Base-by-base conservation (phyloP, 192 early-diverging fungal species). In the Backusella morwellensis region DNA sequence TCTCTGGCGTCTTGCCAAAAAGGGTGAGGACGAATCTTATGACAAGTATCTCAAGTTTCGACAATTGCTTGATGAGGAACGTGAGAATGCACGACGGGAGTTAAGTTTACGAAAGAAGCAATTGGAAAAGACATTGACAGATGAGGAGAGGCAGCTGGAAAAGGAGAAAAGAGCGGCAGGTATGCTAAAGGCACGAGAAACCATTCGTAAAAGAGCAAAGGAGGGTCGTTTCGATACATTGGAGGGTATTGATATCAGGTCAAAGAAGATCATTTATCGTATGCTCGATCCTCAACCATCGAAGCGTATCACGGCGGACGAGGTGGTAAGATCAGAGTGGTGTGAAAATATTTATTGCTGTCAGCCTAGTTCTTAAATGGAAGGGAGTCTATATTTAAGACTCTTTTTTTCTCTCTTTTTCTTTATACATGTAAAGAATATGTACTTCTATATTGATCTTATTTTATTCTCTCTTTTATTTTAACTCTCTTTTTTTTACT, bases 221-320 rank as follows among this genome's bases (percentile, higher is more conserved):
- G 80, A 82, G 68, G 80, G 73, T 35, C 73, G 74, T 23, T 77
- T 67, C 19, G 80, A 82, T 75, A 68, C 77, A 5, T n/a, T 82
- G 11, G 80, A 82, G n/a, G 74, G 76, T n/a, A 59, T 82, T 29
- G 80, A 82, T 38, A 78, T 82, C 54, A 56, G 26, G 29, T 69
- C 77, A n/a, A 82, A 82, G 63, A 82, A 77, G 14, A 54, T 82
- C 21, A 78, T 82, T 6, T 82, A 82, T 72, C 67, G 80, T 26
- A 78, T 82, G 77, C 38, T 82, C 19, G 80, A 82, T 74, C 80
- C 80, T 21, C 44, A 54, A 23, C 73, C 77, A 4, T 34, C 52
- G 14, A 77, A 77, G 21, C 73, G 80, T 23, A 72, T 78, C 19
- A 70, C 68, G 4, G 67, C 73, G 26, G 26, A 72, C 5, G 80